phyloP scores from a whole-genome alignment of 163 green algal species.

The Scenedesmus sp. region DNA sequence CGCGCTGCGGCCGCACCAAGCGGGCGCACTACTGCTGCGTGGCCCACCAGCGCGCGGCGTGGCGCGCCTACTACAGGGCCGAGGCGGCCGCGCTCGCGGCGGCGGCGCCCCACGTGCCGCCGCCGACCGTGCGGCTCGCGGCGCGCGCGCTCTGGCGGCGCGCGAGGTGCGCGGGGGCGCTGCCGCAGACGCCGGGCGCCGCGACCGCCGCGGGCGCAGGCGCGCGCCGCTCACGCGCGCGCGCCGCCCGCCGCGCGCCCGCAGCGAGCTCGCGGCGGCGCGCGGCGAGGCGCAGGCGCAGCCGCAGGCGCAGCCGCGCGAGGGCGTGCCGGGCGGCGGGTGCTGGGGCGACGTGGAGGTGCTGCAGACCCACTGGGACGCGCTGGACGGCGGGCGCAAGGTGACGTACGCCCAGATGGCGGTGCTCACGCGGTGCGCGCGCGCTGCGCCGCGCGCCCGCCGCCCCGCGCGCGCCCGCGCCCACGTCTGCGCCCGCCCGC shows the following conservation, averaged over 20 bases:
- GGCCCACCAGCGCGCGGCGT: slow-evolving; percentile 61
- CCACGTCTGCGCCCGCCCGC: neutral
- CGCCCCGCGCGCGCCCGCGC: no score
- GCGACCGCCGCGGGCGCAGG: no score
- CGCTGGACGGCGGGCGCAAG: slow-evolving; percentile 50
- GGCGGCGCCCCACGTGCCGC: slow-evolving; percentile 54
- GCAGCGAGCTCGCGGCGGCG: neutral
- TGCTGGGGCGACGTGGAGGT: slow-evolving; percentile 26
- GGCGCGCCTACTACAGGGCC: slow-evolving; percentile 55
- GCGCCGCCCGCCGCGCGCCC: neutral
- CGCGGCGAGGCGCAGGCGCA: neutral
- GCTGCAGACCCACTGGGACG: slow-evolving; percentile 61
- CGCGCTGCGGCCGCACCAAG: slow-evolving; percentile 53
- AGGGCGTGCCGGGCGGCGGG: slow-evolving; percentile 12
- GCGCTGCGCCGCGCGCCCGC: no score
- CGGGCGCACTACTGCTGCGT: slow-evolving; percentile 54
- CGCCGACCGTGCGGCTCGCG: slow-evolving; percentile 61
- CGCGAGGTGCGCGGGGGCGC: slow-evolving; percentile 51
- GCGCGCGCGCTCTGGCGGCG: slow-evolving; percentile 58
- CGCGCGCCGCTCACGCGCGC: slow-evolving; percentile 8
- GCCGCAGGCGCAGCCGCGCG: neutral
- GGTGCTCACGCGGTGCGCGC: slow-evolving; percentile 45
- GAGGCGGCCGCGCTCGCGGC: slow-evolving; percentile 61
- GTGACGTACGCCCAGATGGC: slow-evolving; percentile 64
- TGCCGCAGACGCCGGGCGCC: no score